phyloP scores from a whole-genome alignment of 192 early-diverging fungal species.

The Rhizophlyctis rosea region DNA sequence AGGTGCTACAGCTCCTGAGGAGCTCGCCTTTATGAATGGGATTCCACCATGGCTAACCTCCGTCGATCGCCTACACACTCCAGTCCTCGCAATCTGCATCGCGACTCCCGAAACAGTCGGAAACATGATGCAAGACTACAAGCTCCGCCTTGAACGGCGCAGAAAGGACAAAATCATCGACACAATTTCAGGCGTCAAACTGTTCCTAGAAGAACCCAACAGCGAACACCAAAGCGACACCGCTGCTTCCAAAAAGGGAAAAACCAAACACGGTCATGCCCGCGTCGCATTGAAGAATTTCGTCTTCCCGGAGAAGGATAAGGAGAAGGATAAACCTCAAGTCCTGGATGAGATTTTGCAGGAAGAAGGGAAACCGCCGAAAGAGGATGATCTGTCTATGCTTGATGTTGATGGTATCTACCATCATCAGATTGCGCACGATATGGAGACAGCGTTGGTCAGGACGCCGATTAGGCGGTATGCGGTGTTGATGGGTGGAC shows the following conservation, averaged over 20 bases:
- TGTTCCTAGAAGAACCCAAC: not conserved
- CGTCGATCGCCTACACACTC: not conserved
- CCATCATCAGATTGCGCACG: not conserved
- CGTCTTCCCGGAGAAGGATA: not conserved
- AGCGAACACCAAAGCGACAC: not conserved
- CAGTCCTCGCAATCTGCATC: not conserved
- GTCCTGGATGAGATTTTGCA: not conserved
- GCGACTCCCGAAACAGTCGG: not conserved
- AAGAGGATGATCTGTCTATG: too few relatives aligned
- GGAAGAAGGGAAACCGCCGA: too few relatives aligned
- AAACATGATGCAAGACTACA: not conserved
- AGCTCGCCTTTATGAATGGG: not conserved
- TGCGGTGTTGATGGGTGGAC: not conserved
- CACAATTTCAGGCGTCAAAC: not conserved
- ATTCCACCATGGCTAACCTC: too few relatives aligned
- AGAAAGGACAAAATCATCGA: not conserved
- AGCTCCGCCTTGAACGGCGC: not conserved
- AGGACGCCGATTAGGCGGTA: not conserved
- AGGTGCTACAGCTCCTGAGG: not conserved
- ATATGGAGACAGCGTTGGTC: not conserved
- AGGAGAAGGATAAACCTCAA: not conserved
- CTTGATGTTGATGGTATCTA: too few relatives aligned
- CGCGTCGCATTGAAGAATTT: not conserved
- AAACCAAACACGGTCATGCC: too few relatives aligned
- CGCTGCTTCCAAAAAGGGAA: not conserved